These are phyloP conservation scores for Labyrinthula sp. DNA, from an alignment of 352 stramenopile species.

Conservation along the genomic window DNA sequence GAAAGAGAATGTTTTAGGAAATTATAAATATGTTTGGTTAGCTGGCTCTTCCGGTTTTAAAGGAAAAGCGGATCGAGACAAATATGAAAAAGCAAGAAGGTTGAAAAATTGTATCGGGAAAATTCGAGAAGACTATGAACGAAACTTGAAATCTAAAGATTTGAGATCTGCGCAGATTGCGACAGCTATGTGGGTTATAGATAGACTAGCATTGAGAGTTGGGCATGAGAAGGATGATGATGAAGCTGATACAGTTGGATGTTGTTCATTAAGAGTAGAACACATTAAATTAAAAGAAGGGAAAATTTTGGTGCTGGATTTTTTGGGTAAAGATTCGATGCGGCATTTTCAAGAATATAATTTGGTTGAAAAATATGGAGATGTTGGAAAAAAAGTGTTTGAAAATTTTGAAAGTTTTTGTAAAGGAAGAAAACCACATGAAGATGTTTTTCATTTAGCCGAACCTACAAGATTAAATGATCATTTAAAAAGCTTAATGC, in stretches of 20 bases:
- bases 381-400: conserved; percentile 67
- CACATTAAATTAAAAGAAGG: conserved; percentile 62
- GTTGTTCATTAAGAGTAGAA: conserved; percentile 92
- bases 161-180: conserved; percentile 66
- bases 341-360: conserved; percentile 49
- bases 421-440: conserved; percentile 69
- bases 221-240: conserved; percentile 95
- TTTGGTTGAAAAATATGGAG: conserved; percentile 22
- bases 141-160: conserved; percentile 45
- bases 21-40: conserved; percentile 97
- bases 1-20: conserved; percentile 89
- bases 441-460: conserved; percentile 93
- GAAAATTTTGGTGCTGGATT: conserved; percentile 88
- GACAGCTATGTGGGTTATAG: conserved; percentile 99
- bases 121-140: conserved; percentile 68
- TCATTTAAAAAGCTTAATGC: conserved; percentile 93
- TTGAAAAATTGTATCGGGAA: conserved; percentile 92
- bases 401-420: conserved; percentile 87
- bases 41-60: conserved; percentile 93
- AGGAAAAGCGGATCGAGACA: conserved; percentile 88
- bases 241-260: conserved; percentile 96
- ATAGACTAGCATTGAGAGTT: conserved; percentile 95
- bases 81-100: conserved; percentile 94
- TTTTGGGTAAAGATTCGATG: conserved; percentile 99
- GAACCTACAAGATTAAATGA: conserved; percentile 77